Evolutionary conservation across 2,329 filamentous ascomycete genomes (phyloP), one percentile per base, ranked within the genome.

Genomic region (Calonectria crousiana): DNA sequence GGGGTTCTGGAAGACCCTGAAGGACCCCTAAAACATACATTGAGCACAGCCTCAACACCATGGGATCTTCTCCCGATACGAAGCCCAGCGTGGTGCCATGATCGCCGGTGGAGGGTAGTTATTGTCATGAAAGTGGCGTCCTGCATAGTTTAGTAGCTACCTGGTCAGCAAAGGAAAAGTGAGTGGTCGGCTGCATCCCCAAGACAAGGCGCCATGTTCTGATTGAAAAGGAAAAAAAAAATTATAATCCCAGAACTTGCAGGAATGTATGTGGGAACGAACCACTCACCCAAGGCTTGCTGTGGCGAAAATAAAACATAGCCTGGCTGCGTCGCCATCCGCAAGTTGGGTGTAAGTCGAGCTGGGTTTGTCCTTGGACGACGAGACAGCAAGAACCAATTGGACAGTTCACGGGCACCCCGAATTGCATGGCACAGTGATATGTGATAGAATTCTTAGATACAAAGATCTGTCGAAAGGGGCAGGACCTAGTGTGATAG

Each of bases 21-120:
- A 58, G 66, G 71, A 73, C 71, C 71, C 71, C 71, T 73, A 73
- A 73, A 73, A 52, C 44, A 18, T 69, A 67, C 71, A 69, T 73
- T 20, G 18, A 36, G 67, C 67, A 73, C 67, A 70, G 71, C 71
- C 71, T 70, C 71, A 73, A 73, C 71, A 69, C 71, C 67, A 70
- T 52, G 49, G 30, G 51, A 67, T 44, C 65, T 51, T 41, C 49
- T 30, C 26, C 41, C 49, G 67, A 73, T 69, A 73, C 71, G 67
- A 69, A 53, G 30, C 34, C 23, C 36, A 28, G 13, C 58, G 32
- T 41, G 58, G 26, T 41, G 23, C 41, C 58, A 49, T 41, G 49
- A 23, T 11, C 41, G 36, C 10, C 8, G 18, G 30, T 30, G 69
- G 52, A 30, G 30, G 34, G 20, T 30, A 47, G 26, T 9, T 44